Evolutionary conservation across 1,284 basidiomycete genomes (phyloP).

Genomic region (Dichomitus squalens): DNA sequence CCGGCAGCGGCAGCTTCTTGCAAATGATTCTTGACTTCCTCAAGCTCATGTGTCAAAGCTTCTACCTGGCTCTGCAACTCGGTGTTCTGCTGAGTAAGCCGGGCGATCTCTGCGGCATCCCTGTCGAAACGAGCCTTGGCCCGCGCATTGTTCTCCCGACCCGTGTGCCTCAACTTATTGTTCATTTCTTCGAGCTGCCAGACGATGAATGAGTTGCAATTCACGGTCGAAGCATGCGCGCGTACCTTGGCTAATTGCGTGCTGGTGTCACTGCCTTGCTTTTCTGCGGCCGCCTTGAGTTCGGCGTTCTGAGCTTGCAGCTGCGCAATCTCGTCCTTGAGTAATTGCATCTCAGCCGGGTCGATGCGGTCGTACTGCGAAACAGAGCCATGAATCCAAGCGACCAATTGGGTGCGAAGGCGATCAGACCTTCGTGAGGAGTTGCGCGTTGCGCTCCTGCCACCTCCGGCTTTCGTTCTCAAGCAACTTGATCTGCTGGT

Average conservation of each 20-base stretch:
- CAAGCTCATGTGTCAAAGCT: constrained; percentile 35
- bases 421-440: constrained; percentile 71
- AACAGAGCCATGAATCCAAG: background rate
- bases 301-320: constrained; percentile 50
- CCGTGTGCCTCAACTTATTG: constrained; percentile 32
- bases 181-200: constrained; percentile 8
- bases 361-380: constrained; percentile 84
- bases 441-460: constrained; percentile 83
- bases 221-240: background rate
- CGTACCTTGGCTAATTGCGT: constrained; percentile 22
- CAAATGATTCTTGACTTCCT: constrained; percentile 32
- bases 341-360: constrained; percentile 81
- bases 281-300: constrained; percentile 38
- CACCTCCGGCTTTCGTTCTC: constrained; percentile 83
- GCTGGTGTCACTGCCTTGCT: constrained; percentile 39
- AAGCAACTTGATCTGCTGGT: constrained; percentile 69
- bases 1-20: constrained; percentile 20
- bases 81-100: constrained; percentile 34
- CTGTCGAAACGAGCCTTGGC: constrained; percentile 35
- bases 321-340: constrained; percentile 72
- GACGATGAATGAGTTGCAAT: background rate
- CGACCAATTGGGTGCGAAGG: background rate
- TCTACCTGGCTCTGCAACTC: constrained; percentile 33
- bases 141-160: constrained; percentile 36
- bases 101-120: constrained; percentile 39